phyloP scores from a whole-genome alignment of 768 basidiomycete genomes.

The Coprinellus micaceus region DNA sequence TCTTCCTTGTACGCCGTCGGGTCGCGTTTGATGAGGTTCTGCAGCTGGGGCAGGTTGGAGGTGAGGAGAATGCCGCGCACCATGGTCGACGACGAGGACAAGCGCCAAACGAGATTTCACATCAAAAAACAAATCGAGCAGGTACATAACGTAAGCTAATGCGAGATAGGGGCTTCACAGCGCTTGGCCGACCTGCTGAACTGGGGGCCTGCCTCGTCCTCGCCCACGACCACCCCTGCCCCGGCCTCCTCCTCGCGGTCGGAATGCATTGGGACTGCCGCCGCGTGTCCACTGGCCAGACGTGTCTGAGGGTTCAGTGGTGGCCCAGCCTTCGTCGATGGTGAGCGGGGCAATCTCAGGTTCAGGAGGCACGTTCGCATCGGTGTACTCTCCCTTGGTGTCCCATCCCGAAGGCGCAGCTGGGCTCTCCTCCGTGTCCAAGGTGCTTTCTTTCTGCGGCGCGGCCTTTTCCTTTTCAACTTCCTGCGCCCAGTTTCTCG shows the following conservation, averaged over 20 bases:
- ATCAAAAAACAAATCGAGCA: conserved; percentile 6
- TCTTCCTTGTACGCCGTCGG: conserved; percentile 89
- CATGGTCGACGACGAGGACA: conserved; percentile 16
- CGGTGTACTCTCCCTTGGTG: too few relatives aligned
- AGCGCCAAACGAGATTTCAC: background rate
- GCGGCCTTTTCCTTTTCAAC: too few relatives aligned
- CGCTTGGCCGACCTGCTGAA: too few relatives aligned
- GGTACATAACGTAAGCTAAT: background rate
- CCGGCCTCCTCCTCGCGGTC: conserved; percentile 16
- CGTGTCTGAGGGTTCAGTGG: background rate
- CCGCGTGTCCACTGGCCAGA: conserved; percentile 8
- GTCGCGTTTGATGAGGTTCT: conserved; percentile 96
- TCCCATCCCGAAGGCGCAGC: too few relatives aligned
- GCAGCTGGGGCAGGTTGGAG: conserved; percentile 89
- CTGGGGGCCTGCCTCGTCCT: conserved; percentile 7
- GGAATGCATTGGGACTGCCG: conserved; percentile 2
- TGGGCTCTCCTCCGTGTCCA: too few relatives aligned
- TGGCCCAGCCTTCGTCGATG: background rate
- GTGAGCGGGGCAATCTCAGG: too few relatives aligned
- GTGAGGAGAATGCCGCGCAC: conserved; percentile 75
- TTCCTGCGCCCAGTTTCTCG: too few relatives aligned
- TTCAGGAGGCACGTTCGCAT: too few relatives aligned
- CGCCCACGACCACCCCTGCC: conserved; percentile 17
- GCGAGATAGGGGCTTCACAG: too few relatives aligned
- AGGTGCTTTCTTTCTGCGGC: too few relatives aligned